These are phyloP conservation scores for Stachybotrys echinatus DNA, from an alignment of 2,329 filamentous ascomycete genomes.

Conservation along the genomic window DNA sequence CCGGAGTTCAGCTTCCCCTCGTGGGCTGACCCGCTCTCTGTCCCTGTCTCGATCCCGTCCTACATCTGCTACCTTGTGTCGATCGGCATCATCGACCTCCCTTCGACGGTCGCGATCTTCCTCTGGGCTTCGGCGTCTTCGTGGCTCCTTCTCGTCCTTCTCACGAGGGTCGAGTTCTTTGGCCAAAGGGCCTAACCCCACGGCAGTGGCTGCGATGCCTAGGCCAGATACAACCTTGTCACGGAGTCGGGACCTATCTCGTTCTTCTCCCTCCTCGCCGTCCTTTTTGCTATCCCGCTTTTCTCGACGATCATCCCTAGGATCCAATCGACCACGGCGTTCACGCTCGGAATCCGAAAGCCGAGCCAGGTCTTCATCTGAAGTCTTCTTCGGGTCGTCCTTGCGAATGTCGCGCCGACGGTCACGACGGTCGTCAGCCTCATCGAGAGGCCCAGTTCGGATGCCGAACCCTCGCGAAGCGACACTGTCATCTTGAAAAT, in stretches of 20 bases:
- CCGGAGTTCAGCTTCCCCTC: conserved; percentile 9
- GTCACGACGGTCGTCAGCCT: conserved; percentile 37
- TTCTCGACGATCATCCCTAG: conserved; percentile 21
- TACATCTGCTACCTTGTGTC: not conserved
- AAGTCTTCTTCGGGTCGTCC: conserved; percentile 21
- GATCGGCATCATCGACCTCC: conserved; percentile 13
- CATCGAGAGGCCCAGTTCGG: conserved; percentile 32
- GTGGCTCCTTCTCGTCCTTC: conserved; percentile 21
- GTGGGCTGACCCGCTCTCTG: not conserved
- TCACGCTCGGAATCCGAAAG: conserved; percentile 20
- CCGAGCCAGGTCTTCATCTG: conserved; percentile 22
- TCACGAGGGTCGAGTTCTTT: conserved; percentile 35
- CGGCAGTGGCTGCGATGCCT: conserved; percentile 41
- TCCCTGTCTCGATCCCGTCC: conserved; percentile 1
- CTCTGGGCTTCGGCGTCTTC: conserved; percentile 22
- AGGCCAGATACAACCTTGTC: conserved; percentile 45
- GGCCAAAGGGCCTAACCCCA: conserved; percentile 33
- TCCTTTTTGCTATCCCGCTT: conserved; percentile 16
- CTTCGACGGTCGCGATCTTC: conserved; percentile 20
- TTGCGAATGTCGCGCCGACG: conserved; percentile 24
- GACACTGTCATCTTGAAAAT: conserved; percentile 42
- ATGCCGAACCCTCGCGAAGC: conserved; percentile 46
- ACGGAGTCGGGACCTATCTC: conserved; percentile 35
- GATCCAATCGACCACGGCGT: conserved; percentile 18
- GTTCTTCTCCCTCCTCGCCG: conserved; percentile 27